Evolutionary conservation across 2,329 filamentous ascomycete genomes (phyloP).

Genomic region (Cladophialophora bantiana): DNA sequence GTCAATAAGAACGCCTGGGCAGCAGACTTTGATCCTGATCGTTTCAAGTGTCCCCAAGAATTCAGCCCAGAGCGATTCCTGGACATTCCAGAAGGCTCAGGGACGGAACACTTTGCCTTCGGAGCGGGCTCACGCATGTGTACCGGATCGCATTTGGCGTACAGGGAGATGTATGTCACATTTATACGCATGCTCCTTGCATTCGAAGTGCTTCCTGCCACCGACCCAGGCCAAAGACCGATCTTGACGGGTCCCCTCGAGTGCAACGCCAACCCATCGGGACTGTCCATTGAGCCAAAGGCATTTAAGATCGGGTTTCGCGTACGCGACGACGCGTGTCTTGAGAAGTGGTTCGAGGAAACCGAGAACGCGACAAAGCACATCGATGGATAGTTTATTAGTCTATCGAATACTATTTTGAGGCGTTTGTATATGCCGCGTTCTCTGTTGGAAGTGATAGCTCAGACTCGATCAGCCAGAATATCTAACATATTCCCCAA

Average conservation of each 20-base stretch:
- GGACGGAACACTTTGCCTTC: conserved; percentile 52
- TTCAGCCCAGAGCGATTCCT: conserved; percentile 76
- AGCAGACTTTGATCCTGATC: conserved; percentile 72
- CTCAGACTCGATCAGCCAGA: too few species aligned
- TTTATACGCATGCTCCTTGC: conserved; percentile 39
- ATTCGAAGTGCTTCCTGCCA: conserved; percentile 32
- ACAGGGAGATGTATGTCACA: conserved; percentile 38
- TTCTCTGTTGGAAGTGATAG: too few species aligned
- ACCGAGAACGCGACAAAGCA: too few species aligned
- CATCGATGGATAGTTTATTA: too few species aligned
- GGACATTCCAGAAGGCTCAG: conserved; percentile 55
- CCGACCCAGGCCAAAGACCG: conserved; percentile 17
- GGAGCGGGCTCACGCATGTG: conserved; percentile 39
- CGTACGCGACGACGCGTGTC: background rate
- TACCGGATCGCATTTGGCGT: conserved; percentile 39
- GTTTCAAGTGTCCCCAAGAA: conserved; percentile 67
- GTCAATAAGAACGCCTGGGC: conserved; percentile 63
- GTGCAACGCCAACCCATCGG: conserved; percentile 39
- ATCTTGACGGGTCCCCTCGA: conserved; percentile 35
- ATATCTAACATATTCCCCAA: too few species aligned
- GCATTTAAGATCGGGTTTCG: conserved; percentile 31
- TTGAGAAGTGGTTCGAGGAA: conserved; percentile 15
- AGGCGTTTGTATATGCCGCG: too few species aligned
- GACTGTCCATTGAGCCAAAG: conserved; percentile 22
- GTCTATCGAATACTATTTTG: too few species aligned